Percentiles rank a stretch among this genome's conserved stretches.
Evolutionary conservation across 1,139 yeast species (phyloP).

Genomic region (Hanseniaspora uvarum): DNA sequence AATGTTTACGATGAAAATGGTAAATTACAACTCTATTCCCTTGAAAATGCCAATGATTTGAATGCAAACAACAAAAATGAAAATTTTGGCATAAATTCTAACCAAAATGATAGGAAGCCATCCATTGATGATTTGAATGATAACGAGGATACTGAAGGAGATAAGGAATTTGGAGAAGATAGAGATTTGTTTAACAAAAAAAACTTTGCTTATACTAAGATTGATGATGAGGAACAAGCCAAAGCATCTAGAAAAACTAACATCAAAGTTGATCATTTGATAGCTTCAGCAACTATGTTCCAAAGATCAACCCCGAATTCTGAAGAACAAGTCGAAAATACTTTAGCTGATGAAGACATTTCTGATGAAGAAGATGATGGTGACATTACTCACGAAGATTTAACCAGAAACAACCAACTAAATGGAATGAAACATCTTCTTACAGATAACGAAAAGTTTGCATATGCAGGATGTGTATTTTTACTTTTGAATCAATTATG

Average conservation of each 20-base stretch:
- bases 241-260: slow-evolving; percentile 65
- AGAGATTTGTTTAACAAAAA: slow-evolving; percentile 48
- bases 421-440: slow-evolving; percentile 74
- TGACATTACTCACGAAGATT: slow-evolving; percentile 35
- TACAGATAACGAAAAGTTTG: slow-evolving; percentile 75
- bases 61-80: slow-evolving; percentile 1
- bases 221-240: slow-evolving; percentile 81
- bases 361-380: slow-evolving; percentile 29
- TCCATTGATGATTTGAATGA: slow-evolving; percentile 22
- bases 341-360: slow-evolving; percentile 24
- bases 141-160: slow-evolving; percentile 17
- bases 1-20: slow-evolving; percentile 53
- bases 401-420: slow-evolving; percentile 54
- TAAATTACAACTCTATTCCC: slow-evolving; percentile 32
- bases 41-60: slow-evolving; percentile 23
- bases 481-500: slow-evolving; percentile 74
- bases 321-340: neutral
- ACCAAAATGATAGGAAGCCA: slow-evolving; percentile 20
- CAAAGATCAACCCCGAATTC: slow-evolving; percentile 18
- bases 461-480: slow-evolving; percentile 79
- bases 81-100: slow-evolving; percentile 19
- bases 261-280: slow-evolving; percentile 72
- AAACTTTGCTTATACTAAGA: slow-evolving; percentile 69
- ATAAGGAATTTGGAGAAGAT: slow-evolving; percentile 26
- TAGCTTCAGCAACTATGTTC: slow-evolving; percentile 32